Percentiles rank a stretch among this genome's conserved stretches.
These are phyloP conservation scores for Termitomyces sp. DNA, from an alignment of 768 basidiomycete genomes.

Conservation along the genomic window DNA sequence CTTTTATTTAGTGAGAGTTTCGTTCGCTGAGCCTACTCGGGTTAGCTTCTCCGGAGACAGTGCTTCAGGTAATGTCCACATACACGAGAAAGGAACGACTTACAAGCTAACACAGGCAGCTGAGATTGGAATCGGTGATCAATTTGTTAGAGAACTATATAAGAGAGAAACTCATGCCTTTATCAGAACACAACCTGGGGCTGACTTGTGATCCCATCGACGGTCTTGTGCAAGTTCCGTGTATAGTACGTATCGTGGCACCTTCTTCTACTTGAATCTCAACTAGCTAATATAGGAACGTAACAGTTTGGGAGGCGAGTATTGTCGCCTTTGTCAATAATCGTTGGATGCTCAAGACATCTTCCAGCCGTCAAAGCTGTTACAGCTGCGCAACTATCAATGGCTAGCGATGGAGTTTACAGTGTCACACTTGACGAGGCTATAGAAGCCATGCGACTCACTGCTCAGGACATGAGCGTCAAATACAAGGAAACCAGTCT, in stretches of 20 bases:
- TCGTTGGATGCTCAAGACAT: neutral
- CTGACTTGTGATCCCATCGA: conserved; percentile 94
- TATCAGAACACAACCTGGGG: conserved; percentile 77
- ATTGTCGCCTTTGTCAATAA: neutral
- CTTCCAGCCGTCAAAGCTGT: conserved; percentile 80
- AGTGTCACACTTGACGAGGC: conserved; percentile 90
- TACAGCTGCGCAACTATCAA: conserved; percentile 90
- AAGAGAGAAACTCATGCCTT: neutral
- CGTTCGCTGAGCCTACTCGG: neutral
- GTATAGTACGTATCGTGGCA: conserved; percentile 60
- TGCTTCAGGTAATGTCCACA: conserved; percentile 53
- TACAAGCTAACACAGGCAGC: conserved; percentile 47
- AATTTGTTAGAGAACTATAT: neutral
- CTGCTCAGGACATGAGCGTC: conserved; percentile 90
- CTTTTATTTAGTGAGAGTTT: neutral
- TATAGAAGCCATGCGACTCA: conserved; percentile 91
- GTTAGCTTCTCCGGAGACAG: conserved; percentile 73
- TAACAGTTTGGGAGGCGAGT: conserved; percentile 76
- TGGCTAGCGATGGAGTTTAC: conserved; percentile 87
- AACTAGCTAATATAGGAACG: conserved; percentile 49
- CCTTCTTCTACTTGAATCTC: neutral
- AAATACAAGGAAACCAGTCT: conserved; percentile 96
- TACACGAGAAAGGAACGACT: neutral
- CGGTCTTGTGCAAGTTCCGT: conserved; percentile 91
- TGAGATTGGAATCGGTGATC: conserved; percentile 81